Evolutionary conservation across 257 asterid species (phyloP).

Genomic region (Nicotiana obtusifolia): DNA sequence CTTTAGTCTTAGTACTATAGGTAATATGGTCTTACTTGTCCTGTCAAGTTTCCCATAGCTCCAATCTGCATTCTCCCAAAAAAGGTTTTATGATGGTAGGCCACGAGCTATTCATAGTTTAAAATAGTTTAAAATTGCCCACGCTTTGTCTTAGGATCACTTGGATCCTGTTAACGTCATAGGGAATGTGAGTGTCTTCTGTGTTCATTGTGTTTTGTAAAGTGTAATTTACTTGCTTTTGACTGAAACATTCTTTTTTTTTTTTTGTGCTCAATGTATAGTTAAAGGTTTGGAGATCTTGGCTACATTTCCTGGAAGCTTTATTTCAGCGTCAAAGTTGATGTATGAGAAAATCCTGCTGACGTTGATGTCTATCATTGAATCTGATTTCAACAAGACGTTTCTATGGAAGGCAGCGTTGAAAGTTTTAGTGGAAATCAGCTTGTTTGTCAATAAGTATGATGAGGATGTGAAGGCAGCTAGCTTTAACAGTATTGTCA

Average conservation of each 20-base stretch:
- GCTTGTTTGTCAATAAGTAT: slow-evolving; percentile 42
- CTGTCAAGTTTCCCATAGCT: neutral
- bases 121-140: neutral
- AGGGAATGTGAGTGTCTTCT: neutral
- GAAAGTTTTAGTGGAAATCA: slow-evolving; percentile 65
- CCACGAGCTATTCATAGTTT: neutral
- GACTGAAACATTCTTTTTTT: neutral
- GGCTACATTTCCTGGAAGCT: slow-evolving; percentile 79
- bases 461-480: slow-evolving; percentile 50
- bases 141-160: neutral
- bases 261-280: slow-evolving; percentile 29
- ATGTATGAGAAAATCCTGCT: slow-evolving; percentile 52
- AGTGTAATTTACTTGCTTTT: slow-evolving; percentile 1
- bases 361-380: slow-evolving; percentile 50
- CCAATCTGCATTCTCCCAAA: neutral
- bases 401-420: slow-evolving; percentile 56
- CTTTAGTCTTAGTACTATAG: neutral
- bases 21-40: neutral
- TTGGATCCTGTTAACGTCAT: neutral
- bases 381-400: slow-evolving; percentile 43
- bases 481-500: slow-evolving; percentile 60
- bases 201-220: neutral
- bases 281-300: slow-evolving; percentile 78
- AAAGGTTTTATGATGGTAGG: neutral
- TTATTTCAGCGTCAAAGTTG: slow-evolving; percentile 39